Base-by-base conservation (phyloP, 2,329 filamentous ascomycete genomes). In the Colletotrichum orchidophilum region DNA sequence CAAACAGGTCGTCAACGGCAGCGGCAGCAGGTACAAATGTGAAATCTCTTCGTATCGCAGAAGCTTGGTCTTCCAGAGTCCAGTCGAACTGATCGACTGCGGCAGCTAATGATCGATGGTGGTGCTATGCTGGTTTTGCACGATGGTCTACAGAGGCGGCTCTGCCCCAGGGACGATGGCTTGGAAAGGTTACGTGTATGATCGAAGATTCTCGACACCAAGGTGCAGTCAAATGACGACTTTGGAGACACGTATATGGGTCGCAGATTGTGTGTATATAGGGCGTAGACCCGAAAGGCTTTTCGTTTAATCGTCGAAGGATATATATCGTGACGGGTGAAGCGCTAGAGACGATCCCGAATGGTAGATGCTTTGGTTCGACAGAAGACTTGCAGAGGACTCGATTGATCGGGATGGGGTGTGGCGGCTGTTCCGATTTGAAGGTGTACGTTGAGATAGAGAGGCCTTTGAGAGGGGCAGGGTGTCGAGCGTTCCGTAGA, bases 11-110 rank as follows among this genome's bases (percentile, higher is more conserved):
- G 57, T 73, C 42, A 62, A 68, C 60, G 58, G 53, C 68, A 59
- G 55, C 15, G 29, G 57, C 49, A 70, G 69, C 29, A 69, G 75
- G 77, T 62, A 52, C 73, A 69, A 66, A 68, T 64, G 58, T 61
- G 58, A 71, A 55, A 59, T 73, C 60, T 74, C 64, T 60, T 70
- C 42, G 46, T 27, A n/a, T 68, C n/a, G n/a, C 64, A 39, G 13
- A 50, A 24, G 42, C 13, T 42, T 39, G 55, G 42, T 54, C 35
- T 46, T 42, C 21, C 58, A 59, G 42, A 42, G 31, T 73, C 52
- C 69, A 66, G 71, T 73, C 71, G 71, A 57, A 42, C 27, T 62
- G 62, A 50, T 61, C 71, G 52, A 59, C 54, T 72, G 65, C 64
- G 57, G 65, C 69, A 69, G 69, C 53, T 68, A 49, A 24, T 54